phyloP scores from a whole-genome alignment of 2,329 filamentous ascomycete genomes.

The Phyllosticta capitalensis region DNA sequence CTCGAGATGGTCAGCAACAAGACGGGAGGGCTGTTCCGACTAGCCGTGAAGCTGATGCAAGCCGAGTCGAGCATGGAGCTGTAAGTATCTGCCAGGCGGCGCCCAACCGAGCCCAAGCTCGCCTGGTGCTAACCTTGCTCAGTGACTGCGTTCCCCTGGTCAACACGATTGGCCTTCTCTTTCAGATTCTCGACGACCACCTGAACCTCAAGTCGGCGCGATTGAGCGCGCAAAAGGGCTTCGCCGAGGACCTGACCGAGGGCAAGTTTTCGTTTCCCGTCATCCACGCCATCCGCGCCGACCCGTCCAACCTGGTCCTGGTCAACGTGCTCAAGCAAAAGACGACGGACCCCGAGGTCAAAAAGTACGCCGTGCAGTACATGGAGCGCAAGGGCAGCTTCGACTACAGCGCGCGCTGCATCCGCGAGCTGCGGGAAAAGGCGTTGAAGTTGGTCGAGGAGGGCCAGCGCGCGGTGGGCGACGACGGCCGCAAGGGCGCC shows the following conservation, averaged over 20 bases:
- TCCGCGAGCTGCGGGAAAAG: conserved; percentile 36
- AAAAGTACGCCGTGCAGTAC: conserved; percentile 80
- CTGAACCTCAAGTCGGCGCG: conserved; percentile 57
- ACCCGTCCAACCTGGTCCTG: conserved; percentile 66
- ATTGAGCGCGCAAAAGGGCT: conserved; percentile 62
- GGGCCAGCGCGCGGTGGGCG: conserved; percentile 25
- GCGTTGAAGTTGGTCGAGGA: conserved; percentile 34
- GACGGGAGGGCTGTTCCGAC: conserved; percentile 75
- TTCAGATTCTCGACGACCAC: conserved; percentile 91
- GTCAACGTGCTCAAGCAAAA: conserved; percentile 91
- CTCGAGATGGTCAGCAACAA: conserved; percentile 93
- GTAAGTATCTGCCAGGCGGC: conserved; percentile 22
- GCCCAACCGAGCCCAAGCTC: conserved; percentile 7
- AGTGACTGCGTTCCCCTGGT: conserved; percentile 74
- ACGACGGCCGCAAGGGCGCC: conserved; percentile 21
- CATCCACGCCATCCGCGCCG: conserved; percentile 79
- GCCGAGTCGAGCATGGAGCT: conserved; percentile 49
- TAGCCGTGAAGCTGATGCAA: conserved; percentile 83
- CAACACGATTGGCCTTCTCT: conserved; percentile 75
- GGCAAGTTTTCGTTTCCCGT: conserved; percentile 96
- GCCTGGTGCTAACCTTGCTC: neutral
- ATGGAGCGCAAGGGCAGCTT: conserved; percentile 90
- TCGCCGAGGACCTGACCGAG: conserved; percentile 92
- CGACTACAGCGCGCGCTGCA: conserved; percentile 63
- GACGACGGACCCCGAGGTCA: conserved; percentile 76